Conservation (phyloP, 768 basidiomycete genomes). For the Hirschioporus abietinus region DNA sequence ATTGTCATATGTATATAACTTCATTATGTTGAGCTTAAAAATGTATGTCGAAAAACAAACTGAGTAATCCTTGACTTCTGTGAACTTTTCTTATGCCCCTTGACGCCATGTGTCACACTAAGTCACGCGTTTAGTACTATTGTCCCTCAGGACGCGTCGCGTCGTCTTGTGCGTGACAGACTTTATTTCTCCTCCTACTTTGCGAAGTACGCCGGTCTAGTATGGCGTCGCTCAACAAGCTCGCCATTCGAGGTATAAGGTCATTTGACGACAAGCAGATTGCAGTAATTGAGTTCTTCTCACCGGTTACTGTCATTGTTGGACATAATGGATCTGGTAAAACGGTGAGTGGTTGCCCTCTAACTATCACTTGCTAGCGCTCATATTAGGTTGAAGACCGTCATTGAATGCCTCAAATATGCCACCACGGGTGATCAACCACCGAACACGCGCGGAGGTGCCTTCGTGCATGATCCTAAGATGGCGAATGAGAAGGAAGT, state of each 20-base stretch:
- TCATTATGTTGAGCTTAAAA: too few species aligned
- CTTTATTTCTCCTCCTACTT: neutral
- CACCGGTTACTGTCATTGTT: constrained; percentile 96
- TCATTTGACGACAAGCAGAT: constrained; percentile 96
- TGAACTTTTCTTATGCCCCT: neutral
- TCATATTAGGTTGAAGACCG: constrained; percentile 42
- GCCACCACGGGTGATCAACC: constrained; percentile 98
- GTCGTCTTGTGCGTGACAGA: neutral
- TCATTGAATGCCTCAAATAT: constrained; percentile 99
- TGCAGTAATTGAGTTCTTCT: constrained; percentile 93
- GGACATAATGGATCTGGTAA: constrained; percentile 99
- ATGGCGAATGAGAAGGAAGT: constrained; percentile 99
- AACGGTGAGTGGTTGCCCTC: constrained; percentile 41
- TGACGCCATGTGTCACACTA: constrained; percentile 3
- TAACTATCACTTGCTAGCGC: neutral
- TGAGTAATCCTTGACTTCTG: neutral
- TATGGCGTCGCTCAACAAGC: constrained; percentile 86
- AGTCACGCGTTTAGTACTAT: neutral
- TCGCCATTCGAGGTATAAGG: constrained; percentile 90
- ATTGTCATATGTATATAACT: too few species aligned
- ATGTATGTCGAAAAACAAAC: too few species aligned
- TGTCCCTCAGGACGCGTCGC: neutral
- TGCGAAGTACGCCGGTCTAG: neutral
- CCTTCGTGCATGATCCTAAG: constrained; percentile 97
- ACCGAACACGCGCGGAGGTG: constrained; percentile 96